Base-by-base conservation (phyloP, 2,329 filamentous ascomycete species). In the Aspergillus jensenii region DNA sequence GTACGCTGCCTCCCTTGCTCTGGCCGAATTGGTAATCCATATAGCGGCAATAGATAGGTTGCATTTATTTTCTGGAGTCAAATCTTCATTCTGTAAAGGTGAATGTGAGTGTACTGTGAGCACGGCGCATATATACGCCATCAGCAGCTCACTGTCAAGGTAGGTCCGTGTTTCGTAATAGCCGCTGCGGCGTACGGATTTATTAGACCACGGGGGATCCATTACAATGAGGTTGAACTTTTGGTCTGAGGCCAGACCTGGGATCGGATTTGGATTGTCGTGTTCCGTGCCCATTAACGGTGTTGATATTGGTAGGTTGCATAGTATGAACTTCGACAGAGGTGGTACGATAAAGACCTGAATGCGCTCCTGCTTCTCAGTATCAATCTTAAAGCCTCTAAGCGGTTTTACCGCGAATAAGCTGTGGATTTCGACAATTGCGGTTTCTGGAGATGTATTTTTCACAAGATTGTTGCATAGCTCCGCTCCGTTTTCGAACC, bases 181-280 rank as follows among this genome's bases (percentile, higher is more conserved):
- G 19, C 70, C 67, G 39, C 80, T 81, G 35, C 83, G 78, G 47
- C 79, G 79, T 21, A 82, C 85, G 11, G 84, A 87, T 23, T 80
- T 75, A 63, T 87, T 88, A 19, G 84, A 79, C 86, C 85, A 88
- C 1, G 86, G 86, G 4, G 86, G 86, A 65, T 88, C 86, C 40
- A 87, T 74, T 2, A 88, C 68, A 41, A 88, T 79, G 23, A 87
- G 71, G 64, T 87, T 78, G 68, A 88, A 87, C 52, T 76, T 76
- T 39, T 75, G 59, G 33, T 55, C 52, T 7, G 40, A 25, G 2
- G 65, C 58, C 1, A 74, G 63, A 5, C 62, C 59, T 0, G 71
- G 67, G 19, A 74, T 72, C 9, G 68, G 64, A 19, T 49, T n/a
- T 3, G 58, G 46, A 5, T 45, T 31, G 31, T 48, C 15, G 14